Evolutionary conservation across 1,284 basidiomycete species (phyloP), one percentile per base, ranked within the genome.

Genomic region (Tylopilus orsonianus): DNA sequence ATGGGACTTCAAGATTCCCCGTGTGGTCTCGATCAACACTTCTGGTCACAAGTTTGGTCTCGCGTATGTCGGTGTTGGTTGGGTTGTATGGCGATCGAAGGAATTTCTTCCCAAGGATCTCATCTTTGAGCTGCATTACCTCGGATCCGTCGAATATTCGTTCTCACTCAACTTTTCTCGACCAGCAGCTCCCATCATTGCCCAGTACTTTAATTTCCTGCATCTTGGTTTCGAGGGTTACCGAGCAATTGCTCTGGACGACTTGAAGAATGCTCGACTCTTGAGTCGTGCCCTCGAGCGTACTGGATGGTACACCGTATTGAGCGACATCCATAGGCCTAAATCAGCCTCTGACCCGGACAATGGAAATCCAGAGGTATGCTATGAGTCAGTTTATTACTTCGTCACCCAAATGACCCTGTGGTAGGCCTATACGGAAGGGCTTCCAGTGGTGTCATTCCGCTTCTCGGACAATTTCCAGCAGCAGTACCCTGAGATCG

Each of bases 111-210:
- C 90, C 2, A 90, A 93, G 65, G 90, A 93, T 53, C 81, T 95
- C 53, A 88, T 97, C 56, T 97, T 98, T 63, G 94, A 97, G 69
- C 79, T 97, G 18, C 93, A 95, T 67, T 93, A 91, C 66, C 73
- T 83, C 23, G 80, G 79, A 35, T 79, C 75, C 10, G 71, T 79
- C 27, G 79, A 80, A 56, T 81, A 81, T 54, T 79, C 86, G 0
- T 97, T 95, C 75, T 95, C 93, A 20, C 79, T 97, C 62, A 97
- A 98, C 75, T 98, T 98, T 68, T 93, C 90, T 36, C 83, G 94
- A 8, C 93, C 92, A 0, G 91, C 91, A 20, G 82, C 90, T 34
- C 91, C 94, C 9, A 89, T 98, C 62, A 85, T 97, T 42, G 90
- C 84, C 1, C 93, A 96, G 68, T 93, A 95, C 73, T 97, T 92